phyloP scores from a whole-genome alignment of 2,329 filamentous ascomycete genomes.

The Phialemonium atrogriseum region DNA sequence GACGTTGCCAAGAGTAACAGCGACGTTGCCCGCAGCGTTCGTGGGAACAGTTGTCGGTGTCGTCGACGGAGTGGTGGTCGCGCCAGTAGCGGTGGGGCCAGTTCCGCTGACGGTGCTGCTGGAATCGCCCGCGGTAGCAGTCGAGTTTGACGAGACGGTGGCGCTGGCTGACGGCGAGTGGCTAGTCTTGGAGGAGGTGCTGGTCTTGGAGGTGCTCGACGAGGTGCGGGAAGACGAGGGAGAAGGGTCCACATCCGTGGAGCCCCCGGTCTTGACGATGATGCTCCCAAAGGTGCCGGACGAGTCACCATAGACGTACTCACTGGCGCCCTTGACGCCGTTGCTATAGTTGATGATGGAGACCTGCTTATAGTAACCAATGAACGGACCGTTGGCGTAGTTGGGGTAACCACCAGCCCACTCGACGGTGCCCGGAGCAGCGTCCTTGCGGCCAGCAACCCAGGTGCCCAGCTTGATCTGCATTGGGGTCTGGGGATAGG shows the following conservation, averaged over 20 bases:
- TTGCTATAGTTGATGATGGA: slow-evolving; percentile 47
- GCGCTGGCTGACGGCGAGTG: slow-evolving; percentile 7
- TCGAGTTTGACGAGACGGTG: slow-evolving; percentile 8
- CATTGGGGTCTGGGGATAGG: slow-evolving; percentile 65
- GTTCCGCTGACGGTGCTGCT: slow-evolving; percentile 7
- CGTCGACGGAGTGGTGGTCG: slow-evolving; percentile 4
- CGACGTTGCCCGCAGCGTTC: slow-evolving; percentile 14
- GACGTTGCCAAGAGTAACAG: slow-evolving; percentile 12
- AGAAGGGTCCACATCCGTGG: slow-evolving; percentile 11
- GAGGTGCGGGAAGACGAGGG: slow-evolving; percentile 10
- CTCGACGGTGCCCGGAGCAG: slow-evolving; percentile 48
- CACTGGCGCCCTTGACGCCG: slow-evolving; percentile 35
- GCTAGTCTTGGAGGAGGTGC: slow-evolving; percentile 10
- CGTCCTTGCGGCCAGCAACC: slow-evolving; percentile 38
- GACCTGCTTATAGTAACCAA: slow-evolving; percentile 48
- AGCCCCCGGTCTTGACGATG: slow-evolving; percentile 34
- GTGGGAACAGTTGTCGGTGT: slow-evolving; percentile 5
- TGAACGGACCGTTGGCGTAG: slow-evolving; percentile 43
- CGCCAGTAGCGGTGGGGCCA: too few species aligned
- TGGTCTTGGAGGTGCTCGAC: slow-evolving; percentile 9
- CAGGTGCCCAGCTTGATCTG: slow-evolving; percentile 55
- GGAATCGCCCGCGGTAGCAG: slow-evolving; percentile 9
- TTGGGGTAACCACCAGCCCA: slow-evolving; percentile 58
- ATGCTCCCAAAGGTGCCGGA: slow-evolving; percentile 43
- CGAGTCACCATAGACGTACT: slow-evolving; percentile 44